Evolutionary conservation across 352 stramenopile species (phyloP).

Genomic region (Phytophthora constricta): DNA sequence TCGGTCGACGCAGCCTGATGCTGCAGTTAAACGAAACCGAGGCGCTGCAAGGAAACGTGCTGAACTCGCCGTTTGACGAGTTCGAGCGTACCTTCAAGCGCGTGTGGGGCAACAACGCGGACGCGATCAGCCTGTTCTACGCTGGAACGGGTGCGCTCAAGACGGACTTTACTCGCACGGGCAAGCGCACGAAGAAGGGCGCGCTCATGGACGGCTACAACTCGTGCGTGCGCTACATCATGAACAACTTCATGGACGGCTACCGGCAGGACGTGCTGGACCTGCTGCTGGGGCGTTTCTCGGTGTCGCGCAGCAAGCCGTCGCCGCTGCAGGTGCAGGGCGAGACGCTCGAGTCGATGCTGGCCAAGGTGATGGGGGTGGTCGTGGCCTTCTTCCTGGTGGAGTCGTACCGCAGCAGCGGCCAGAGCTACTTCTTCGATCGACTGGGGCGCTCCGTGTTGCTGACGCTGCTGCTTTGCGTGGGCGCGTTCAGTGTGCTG

Average conservation of each 20-base stretch:
- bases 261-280: constrained; percentile 95
- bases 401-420: constrained; percentile 53
- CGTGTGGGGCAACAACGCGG: constrained; percentile 96
- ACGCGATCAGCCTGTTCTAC: constrained; percentile 95
- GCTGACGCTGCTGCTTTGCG: constrained; percentile 57
- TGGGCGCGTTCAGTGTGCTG: constrained; percentile 57
- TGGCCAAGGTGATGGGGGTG: constrained; percentile 59
- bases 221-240: constrained; percentile 94
- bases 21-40: constrained; percentile 80
- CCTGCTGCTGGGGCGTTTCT: constrained; percentile 82
- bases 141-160: constrained; percentile 95
- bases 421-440: constrained; percentile 58
- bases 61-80: constrained; percentile 66
- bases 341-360: constrained; percentile 65
- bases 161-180: constrained; percentile 95
- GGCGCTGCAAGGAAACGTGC: constrained; percentile 72
- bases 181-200: constrained; percentile 92
- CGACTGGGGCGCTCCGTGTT: constrained; percentile 60
- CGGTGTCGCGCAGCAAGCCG: constrained; percentile 54
- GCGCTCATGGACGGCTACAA: constrained; percentile 95
- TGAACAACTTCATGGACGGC: constrained; percentile 97
- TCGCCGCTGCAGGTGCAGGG: constrained; percentile 53
- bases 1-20: constrained; percentile 89
- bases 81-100: constrained; percentile 87
- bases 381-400: constrained; percentile 67